A percentile compares a stretch with the other conserved stretches of the same genome.
phyloP scores from a whole-genome alignment of 1,284 basidiomycete genomes.

The Singerocomus inundabilis region DNA sequence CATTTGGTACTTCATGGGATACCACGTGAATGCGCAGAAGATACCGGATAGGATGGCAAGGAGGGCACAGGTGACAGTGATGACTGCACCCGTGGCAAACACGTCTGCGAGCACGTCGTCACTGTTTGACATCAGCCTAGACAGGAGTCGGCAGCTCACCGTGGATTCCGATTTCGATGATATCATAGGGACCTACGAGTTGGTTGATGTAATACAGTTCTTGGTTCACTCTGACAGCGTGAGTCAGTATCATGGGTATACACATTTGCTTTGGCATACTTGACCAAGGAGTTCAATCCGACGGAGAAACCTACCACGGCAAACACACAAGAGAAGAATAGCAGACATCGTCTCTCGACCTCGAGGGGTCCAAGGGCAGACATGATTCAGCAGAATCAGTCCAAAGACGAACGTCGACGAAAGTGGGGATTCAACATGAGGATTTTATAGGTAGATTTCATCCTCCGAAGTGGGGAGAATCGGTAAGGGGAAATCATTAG shows the following conservation, averaged over 20 bases:
- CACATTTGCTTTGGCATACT: slow-evolving; percentile 27
- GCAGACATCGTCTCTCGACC: slow-evolving; percentile 31
- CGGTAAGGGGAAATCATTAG: not conserved
- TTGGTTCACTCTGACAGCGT: slow-evolving; percentile 28
- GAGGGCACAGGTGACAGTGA: slow-evolving; percentile 44
- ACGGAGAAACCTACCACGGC: slow-evolving; percentile 36
- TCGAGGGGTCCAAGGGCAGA: slow-evolving; percentile 1
- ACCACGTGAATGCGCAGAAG: slow-evolving; percentile 33
- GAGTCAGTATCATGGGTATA: not conserved
- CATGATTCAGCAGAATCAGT: slow-evolving; percentile 2
- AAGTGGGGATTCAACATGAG: not conserved
- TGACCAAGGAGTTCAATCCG: slow-evolving; percentile 42
- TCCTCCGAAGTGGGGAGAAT: not conserved
- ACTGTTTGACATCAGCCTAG: not conserved
- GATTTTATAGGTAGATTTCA: slow-evolving; percentile 5
- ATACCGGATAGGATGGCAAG: slow-evolving; percentile 41
- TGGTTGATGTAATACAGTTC: slow-evolving; percentile 27
- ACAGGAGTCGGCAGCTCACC: slow-evolving; percentile 14
- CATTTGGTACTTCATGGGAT: slow-evolving; percentile 26
- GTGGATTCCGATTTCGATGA: slow-evolving; percentile 33
- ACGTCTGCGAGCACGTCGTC: slow-evolving; percentile 39
- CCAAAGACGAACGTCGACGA: not conserved
- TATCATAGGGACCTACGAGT: slow-evolving; percentile 25
- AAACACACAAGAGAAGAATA: slow-evolving; percentile 39
- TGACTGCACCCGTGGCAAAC: slow-evolving; percentile 43